Percentiles rank a stretch among this genome's conserved stretches.
phyloP scores from a whole-genome alignment of 352 stramenopile genomes.

The Achlya hypogyna region DNA sequence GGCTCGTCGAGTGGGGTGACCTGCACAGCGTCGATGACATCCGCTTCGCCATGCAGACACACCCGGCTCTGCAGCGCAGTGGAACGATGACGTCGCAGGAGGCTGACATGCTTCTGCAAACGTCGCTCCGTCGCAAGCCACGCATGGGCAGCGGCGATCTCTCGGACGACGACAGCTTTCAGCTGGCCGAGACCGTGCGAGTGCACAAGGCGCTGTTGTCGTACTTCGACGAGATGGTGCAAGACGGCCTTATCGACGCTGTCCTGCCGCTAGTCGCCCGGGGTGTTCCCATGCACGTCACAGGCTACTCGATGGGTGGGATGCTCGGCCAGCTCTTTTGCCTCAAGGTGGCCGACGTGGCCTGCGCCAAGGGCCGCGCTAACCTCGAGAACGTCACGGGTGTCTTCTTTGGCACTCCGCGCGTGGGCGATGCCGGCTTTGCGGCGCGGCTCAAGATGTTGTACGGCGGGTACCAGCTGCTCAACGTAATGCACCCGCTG shows the following conservation, averaged over 20 bases:
- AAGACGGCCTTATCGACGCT: constrained; percentile 59
- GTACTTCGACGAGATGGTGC: constrained; percentile 82
- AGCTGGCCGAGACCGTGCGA: constrained; percentile 46
- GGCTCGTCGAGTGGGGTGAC: constrained; percentile 47
- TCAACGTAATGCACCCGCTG: constrained; percentile 80
- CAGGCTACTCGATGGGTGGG: constrained; percentile 79
- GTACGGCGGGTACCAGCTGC: constrained; percentile 64
- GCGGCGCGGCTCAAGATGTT: constrained; percentile 58
- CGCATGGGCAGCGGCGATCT: constrained; percentile 31
- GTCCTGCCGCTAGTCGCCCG: constrained; percentile 66
- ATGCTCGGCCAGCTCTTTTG: constrained; percentile 49
- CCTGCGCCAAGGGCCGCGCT: not conserved
- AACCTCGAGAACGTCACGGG: constrained; percentile 55
- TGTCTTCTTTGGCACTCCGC: constrained; percentile 73
- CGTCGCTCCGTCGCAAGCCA: constrained; percentile 34
- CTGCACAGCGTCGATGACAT: constrained; percentile 72
- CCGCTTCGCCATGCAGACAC: constrained; percentile 26
- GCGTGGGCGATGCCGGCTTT: constrained; percentile 70
- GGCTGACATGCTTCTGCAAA: constrained; percentile 1
- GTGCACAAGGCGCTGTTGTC: constrained; percentile 71
- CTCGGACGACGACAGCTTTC: constrained; percentile 45
- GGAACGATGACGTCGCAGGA: constrained; percentile 18
- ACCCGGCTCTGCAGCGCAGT: not conserved
- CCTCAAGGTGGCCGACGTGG: constrained; percentile 14
- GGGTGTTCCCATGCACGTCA: constrained; percentile 68